Percentiles rank a stretch among this genome's conserved stretches.
Evolutionary conservation across 2,329 filamentous ascomycete species (phyloP).

Genomic region (Purpureocillium takamizusanense): DNA sequence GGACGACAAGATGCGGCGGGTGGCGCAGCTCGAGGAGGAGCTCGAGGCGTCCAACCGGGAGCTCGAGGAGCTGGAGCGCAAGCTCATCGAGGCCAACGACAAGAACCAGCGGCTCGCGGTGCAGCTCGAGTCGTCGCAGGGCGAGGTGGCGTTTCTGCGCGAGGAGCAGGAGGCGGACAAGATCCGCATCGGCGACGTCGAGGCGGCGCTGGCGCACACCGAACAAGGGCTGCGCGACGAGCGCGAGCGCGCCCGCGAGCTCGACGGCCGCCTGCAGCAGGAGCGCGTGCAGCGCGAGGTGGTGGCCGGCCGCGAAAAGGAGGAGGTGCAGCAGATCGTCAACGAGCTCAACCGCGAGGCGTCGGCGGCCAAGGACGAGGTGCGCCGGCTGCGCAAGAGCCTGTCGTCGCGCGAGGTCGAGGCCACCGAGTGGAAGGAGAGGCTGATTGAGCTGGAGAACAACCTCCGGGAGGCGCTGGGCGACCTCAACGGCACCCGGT

Average conservation of each 20-base stretch:
- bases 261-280: slow-evolving; percentile 65
- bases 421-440: slow-evolving; percentile 83
- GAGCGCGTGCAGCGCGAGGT: slow-evolving; percentile 83
- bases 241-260: slow-evolving; percentile 63
- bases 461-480: slow-evolving; percentile 80
- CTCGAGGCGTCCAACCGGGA: slow-evolving; percentile 78
- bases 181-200: slow-evolving; percentile 91
- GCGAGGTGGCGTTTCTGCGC: slow-evolving; percentile 87
- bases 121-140: slow-evolving; percentile 85
- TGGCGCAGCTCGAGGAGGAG: slow-evolving; percentile 76
- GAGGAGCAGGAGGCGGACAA: slow-evolving; percentile 98
- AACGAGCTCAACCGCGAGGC: slow-evolving; percentile 86
- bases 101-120: slow-evolving; percentile 84
- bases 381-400: slow-evolving; percentile 70
- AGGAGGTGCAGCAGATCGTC: slow-evolving; percentile 87
- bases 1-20: slow-evolving; percentile 65
- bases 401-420: slow-evolving; percentile 80
- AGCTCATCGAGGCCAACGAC: slow-evolving; percentile 73
- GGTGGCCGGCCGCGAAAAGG: slow-evolving; percentile 80
- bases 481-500: slow-evolving; percentile 77
- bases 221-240: slow-evolving; percentile 77
- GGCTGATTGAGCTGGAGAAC: slow-evolving; percentile 80
- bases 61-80: slow-evolving; percentile 75
- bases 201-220: slow-evolving; percentile 70
- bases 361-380: slow-evolving; percentile 76